phyloP scores from a whole-genome alignment of 805 yeast genomes.

The Yamadazyma sp. region DNA sequence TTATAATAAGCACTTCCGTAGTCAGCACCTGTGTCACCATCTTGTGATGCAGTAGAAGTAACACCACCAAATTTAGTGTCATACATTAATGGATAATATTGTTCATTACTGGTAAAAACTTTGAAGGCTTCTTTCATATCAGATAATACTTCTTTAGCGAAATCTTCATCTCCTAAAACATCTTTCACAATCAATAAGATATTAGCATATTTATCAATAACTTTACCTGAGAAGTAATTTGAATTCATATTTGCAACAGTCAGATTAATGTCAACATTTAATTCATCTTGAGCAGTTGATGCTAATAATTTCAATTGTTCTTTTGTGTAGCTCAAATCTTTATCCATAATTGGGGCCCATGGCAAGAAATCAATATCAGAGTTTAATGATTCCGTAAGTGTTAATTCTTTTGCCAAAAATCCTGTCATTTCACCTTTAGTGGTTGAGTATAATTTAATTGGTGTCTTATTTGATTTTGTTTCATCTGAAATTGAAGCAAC shows the following conservation, averaged over 20 bases:
- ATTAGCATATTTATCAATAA: conserved; percentile 55
- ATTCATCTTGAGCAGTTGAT: conserved; percentile 44
- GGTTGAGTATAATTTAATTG: conserved; percentile 42
- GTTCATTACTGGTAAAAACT: conserved; percentile 37
- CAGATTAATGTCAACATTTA: conserved; percentile 42
- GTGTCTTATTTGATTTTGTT: conserved; percentile 32
- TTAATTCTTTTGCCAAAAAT: conserved; percentile 37
- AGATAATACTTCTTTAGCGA: conserved; percentile 31
- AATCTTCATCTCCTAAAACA: conserved; percentile 42
- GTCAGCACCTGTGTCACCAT: conserved; percentile 47
- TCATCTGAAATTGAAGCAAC: conserved; percentile 30
- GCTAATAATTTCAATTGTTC: conserved; percentile 45
- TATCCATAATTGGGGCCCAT: conserved; percentile 34
- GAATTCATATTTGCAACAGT: conserved; percentile 39
- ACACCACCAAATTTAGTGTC: conserved; percentile 57
- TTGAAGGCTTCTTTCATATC: conserved; percentile 44
- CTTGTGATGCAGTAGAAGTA: conserved; percentile 48
- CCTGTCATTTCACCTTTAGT: conserved; percentile 52
- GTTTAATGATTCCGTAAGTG: conserved; percentile 38
- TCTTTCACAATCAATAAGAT: conserved; percentile 50
- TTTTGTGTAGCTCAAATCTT: conserved; percentile 34
- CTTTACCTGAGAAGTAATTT: conserved; percentile 52
- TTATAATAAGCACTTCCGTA: conserved; percentile 77
- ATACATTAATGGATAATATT: conserved; percentile 49
- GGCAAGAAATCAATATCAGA: conserved; percentile 44